Conservation (phyloP, 768 basidiomycete genomes). For the Psilocybe subaeruginosa region DNA sequence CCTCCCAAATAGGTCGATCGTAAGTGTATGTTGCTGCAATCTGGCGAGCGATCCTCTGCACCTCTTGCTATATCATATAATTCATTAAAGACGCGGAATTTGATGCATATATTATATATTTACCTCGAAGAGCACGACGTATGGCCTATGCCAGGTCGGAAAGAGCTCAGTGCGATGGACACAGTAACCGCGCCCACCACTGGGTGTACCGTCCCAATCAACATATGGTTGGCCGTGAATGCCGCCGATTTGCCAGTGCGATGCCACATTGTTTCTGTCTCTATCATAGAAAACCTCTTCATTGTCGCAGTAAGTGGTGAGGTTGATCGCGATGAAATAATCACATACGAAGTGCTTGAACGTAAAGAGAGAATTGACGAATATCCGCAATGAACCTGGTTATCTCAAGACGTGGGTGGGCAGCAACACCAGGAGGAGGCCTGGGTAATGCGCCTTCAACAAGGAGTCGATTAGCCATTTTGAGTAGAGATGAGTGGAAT, state of each 20-base stretch:
- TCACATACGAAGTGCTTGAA: no score
- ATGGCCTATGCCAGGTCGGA: constrained; percentile 61
- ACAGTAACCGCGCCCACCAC: constrained; percentile 49
- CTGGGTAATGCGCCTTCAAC: no score
- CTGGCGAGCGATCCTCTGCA: constrained; percentile 39
- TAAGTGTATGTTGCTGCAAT: constrained; percentile 45
- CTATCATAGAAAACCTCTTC: constrained; percentile 27
- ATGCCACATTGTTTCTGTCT: constrained; percentile 31
- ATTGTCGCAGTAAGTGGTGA: background rate
- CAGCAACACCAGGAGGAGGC: no score
- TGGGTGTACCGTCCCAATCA: constrained; percentile 40
- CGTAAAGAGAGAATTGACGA: no score
- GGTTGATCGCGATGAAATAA: no score
- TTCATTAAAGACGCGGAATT: no score
- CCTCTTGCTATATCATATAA: constrained; percentile 41
- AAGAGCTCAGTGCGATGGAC: constrained; percentile 54
- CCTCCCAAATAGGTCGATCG: constrained; percentile 27
- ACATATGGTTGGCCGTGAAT: constrained; percentile 53
- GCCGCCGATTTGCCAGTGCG: constrained; percentile 25
- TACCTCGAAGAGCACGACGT: constrained; percentile 54
- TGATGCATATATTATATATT: no score
- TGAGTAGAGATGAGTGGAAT: no score
- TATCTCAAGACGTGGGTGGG: no score
- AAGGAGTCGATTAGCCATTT: no score
- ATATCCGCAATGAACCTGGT: no score